Percentiles rank a stretch among this genome's conserved stretches.
Evolutionary conservation across 2,329 filamentous ascomycete species (phyloP).

Genomic region (Ophiostoma piceae): DNA sequence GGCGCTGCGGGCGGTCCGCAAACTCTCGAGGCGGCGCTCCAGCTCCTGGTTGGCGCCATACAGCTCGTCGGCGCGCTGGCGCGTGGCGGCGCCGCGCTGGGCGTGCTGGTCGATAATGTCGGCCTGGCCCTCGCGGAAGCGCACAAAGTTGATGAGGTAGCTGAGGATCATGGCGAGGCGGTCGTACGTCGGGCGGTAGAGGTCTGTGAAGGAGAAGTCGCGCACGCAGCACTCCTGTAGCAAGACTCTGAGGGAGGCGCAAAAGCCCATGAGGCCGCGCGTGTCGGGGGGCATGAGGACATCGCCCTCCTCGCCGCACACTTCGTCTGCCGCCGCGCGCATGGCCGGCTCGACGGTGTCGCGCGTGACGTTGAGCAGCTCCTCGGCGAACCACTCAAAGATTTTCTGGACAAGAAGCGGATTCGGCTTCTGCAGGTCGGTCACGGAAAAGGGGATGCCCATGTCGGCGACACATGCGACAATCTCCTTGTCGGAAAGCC

Average conservation of each 20-base stretch:
- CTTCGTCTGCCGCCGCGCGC: conserved; percentile 82
- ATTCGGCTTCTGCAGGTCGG: conserved; percentile 89
- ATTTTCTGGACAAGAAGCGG: conserved; percentile 93
- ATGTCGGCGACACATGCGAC: conserved; percentile 97
- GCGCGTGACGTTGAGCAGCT: conserved; percentile 87
- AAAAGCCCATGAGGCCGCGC: conserved; percentile 93
- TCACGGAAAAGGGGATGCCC: conserved; percentile 78
- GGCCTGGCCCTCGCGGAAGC: conserved; percentile 91
- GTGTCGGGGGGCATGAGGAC: conserved; percentile 76
- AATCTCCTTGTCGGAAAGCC: conserved; percentile 70
- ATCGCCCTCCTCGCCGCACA: conserved; percentile 74
- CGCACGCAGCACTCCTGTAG: conserved; percentile 83
- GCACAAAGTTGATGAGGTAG: conserved; percentile 97
- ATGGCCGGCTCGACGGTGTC: conserved; percentile 93
- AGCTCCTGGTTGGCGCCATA: conserved; percentile 84
- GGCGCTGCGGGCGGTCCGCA: conserved; percentile 71
- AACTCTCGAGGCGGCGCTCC: conserved; percentile 70
- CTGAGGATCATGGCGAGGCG: conserved; percentile 93
- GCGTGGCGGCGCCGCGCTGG: conserved; percentile 82
- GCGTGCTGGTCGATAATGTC: conserved; percentile 86
- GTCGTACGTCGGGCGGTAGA: conserved; percentile 85
- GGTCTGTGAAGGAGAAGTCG: conserved; percentile 88
- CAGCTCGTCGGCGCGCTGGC: conserved; percentile 78
- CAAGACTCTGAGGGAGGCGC: conserved; percentile 72
- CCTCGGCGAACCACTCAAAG: conserved; percentile 94